These are phyloP conservation scores for Insectozyma bohioensis DNA, from an alignment of 1,139 yeast genomes.

Conservation along the genomic window DNA sequence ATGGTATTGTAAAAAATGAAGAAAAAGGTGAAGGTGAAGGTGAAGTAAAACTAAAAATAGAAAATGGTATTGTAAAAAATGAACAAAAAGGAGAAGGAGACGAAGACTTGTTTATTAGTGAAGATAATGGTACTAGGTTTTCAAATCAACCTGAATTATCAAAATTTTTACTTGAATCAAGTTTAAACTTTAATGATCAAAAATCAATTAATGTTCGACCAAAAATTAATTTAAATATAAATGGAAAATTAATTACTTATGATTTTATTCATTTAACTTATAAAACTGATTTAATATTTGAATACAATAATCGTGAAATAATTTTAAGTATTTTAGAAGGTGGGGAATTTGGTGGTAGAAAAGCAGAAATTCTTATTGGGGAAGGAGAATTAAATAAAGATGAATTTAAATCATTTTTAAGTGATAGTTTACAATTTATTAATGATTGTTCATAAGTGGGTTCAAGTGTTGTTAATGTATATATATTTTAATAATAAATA, in stretches of 20 bases:
- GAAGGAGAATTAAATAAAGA: constrained; percentile 30
- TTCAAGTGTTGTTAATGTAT: too few species aligned
- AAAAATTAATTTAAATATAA: constrained; percentile 34
- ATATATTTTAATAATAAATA: too few species aligned
- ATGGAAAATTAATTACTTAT: constrained; percentile 39
- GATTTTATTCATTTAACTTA: constrained; percentile 41
- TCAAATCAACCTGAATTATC: constrained; percentile 48
- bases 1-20: neutral
- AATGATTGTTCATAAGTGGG: constrained; percentile 14
- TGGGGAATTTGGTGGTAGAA: constrained; percentile 55
- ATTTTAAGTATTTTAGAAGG: constrained; percentile 55
- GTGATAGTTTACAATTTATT: constrained; percentile 27
- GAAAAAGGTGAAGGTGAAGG: neutral
- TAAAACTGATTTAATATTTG: constrained; percentile 46
- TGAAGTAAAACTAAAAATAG: too few species aligned
- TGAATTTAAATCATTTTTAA: constrained; percentile 27
- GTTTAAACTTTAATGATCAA: constrained; percentile 38
- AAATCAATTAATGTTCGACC: constrained; percentile 36
- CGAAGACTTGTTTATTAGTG: too few species aligned
- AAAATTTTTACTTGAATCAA: constrained; percentile 36
- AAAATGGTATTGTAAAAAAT: too few species aligned
- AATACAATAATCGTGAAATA: constrained; percentile 31
- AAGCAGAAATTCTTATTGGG: constrained; percentile 38
- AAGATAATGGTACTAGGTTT: too few species aligned
- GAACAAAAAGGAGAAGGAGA: too few species aligned